Conservation (phyloP, 495 filamentous ascomycete species). For the Hyaloscypha finlandica region DNA sequence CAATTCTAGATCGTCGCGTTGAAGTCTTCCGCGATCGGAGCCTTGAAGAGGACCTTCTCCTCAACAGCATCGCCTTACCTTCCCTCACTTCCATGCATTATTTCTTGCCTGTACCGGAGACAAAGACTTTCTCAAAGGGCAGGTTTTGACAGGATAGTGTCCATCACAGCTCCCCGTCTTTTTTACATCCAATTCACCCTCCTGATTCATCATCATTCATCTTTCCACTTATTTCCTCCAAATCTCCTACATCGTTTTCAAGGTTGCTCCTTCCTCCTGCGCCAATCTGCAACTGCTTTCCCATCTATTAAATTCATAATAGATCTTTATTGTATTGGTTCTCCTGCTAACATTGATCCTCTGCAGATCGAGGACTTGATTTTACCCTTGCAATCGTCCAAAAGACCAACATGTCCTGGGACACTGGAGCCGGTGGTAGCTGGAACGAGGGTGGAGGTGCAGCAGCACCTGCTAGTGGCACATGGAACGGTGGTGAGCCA, state of each 20-base stretch:
- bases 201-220: no score
- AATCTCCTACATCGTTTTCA: not conserved
- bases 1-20: not conserved
- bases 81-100: not conserved
- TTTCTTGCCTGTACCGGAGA: not conserved
- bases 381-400: not conserved
- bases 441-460: slow-evolving; percentile 11
- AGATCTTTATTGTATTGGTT: not conserved
- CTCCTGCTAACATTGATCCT: not conserved
- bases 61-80: not conserved
- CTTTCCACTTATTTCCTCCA: no score
- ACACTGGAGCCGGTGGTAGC: slow-evolving; percentile 10
- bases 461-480: not conserved
- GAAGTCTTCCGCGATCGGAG: not conserved
- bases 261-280: not conserved
- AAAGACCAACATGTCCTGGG: slow-evolving; percentile 27
- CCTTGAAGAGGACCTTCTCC: not conserved
- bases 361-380: not conserved
- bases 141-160: not conserved
- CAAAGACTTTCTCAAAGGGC: not conserved
- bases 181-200: no score
- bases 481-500: slow-evolving; percentile 7
- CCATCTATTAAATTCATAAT: not conserved
- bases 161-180: no score
- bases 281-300: not conserved